Evolutionary conservation across 140 eudicot species (phyloP).

Genomic region (Flaveria floridana): DNA sequence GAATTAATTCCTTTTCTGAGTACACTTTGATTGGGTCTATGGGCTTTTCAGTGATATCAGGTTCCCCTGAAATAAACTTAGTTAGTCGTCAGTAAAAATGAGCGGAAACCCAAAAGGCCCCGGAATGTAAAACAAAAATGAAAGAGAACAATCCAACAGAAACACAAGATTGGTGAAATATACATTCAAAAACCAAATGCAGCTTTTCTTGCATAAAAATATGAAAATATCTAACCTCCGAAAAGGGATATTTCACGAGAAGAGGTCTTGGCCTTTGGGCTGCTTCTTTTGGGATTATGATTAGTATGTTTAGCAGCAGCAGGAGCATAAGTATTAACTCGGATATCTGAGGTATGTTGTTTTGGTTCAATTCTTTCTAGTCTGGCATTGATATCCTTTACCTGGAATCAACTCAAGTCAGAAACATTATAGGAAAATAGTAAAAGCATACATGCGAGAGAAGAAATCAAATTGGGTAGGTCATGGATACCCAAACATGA

Average conservation of each 20-base stretch:
- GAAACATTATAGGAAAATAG: slow-evolving; percentile 1
- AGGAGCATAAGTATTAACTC: slow-evolving; percentile 47
- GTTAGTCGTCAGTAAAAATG: not conserved
- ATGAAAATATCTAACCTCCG: slow-evolving; percentile 57
- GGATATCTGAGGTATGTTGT: slow-evolving; percentile 54
- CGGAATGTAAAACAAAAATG: slow-evolving; percentile 1
- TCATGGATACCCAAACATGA: slow-evolving; percentile 8
- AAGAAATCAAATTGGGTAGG: slow-evolving; percentile 15
- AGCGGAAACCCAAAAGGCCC: slow-evolving; percentile 7
- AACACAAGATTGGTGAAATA: not conserved
- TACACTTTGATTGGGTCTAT: slow-evolving; percentile 87
- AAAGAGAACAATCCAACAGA: not conserved
- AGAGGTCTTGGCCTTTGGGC: slow-evolving; percentile 79
- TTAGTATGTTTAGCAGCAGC: slow-evolving; percentile 44
- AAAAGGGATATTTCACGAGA: slow-evolving; percentile 88
- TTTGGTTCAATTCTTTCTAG: slow-evolving; percentile 89
- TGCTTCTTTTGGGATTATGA: slow-evolving; percentile 73
- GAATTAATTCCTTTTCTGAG: slow-evolving; percentile 84
- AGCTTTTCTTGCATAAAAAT: not conserved
- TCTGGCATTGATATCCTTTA: slow-evolving; percentile 85
- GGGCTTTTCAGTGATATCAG: slow-evolving; percentile 82
- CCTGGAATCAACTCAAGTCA: slow-evolving; percentile 44
- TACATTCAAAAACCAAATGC: slow-evolving; percentile 4
- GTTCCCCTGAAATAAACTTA: slow-evolving; percentile 53
- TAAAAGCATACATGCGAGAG: not conserved